Percentiles rank a stretch among this genome's conserved stretches.
Evolutionary conservation across 2,329 filamentous ascomycete species (phyloP).

Genomic region (Amphichorda felina): DNA sequence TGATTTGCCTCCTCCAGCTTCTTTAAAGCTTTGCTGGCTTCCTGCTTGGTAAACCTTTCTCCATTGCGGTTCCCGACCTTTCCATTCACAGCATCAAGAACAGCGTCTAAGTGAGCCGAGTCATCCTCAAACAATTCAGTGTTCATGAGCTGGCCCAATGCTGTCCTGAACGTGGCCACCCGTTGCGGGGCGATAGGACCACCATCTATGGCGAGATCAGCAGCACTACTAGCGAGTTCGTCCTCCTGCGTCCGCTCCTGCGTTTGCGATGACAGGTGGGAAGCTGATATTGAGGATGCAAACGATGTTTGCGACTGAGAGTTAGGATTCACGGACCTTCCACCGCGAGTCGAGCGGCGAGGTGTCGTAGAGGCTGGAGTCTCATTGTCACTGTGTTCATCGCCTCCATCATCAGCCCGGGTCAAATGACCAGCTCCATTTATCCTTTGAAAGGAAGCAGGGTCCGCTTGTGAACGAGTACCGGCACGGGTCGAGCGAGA

Average conservation of each 20-base stretch:
- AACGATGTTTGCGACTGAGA: slow-evolving; percentile 47
- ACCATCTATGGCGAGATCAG: slow-evolving; percentile 28
- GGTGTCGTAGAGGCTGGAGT: slow-evolving; percentile 24
- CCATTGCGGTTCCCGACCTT: slow-evolving; percentile 42
- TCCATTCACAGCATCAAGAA: slow-evolving; percentile 71
- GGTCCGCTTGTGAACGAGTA: slow-evolving; percentile 6
- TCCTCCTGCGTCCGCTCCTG: slow-evolving; percentile 30
- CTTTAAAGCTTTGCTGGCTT: slow-evolving; percentile 67
- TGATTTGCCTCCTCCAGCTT: slow-evolving; percentile 75
- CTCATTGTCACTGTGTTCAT: slow-evolving; percentile 41
- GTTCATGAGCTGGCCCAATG: slow-evolving; percentile 73
- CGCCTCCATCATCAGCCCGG: slow-evolving; percentile 20
- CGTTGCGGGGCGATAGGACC: slow-evolving; percentile 47
- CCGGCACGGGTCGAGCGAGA: slow-evolving; percentile 18
- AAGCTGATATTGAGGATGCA: slow-evolving; percentile 69
- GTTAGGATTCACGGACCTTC: slow-evolving; percentile 21
- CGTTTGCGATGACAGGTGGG: slow-evolving; percentile 45
- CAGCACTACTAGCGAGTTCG: slow-evolving; percentile 28
- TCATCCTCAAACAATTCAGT: slow-evolving; percentile 81
- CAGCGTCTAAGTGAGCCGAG: slow-evolving; percentile 59
- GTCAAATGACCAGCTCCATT: slow-evolving; percentile 1
- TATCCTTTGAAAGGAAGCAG: neutral
- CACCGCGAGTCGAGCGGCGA: slow-evolving; percentile 25
- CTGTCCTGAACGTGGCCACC: slow-evolving; percentile 63
- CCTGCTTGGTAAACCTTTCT: slow-evolving; percentile 54